Conservation (phyloP, 768 basidiomycete genomes). For the Leccinum rimulosum region DNA sequence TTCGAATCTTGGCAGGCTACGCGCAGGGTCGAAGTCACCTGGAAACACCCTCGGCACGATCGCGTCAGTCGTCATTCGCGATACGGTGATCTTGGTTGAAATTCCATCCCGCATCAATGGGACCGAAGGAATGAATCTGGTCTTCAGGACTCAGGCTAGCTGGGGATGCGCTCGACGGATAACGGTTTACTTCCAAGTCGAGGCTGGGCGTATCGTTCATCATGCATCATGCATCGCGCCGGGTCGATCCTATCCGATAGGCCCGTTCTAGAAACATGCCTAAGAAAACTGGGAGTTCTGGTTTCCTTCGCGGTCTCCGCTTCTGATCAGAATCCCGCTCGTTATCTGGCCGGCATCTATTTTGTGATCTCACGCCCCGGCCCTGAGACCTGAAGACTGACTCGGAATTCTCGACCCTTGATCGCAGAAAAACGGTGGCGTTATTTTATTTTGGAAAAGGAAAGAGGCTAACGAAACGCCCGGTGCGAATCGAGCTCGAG, state of each 20-base stretch:
- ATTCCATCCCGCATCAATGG: not conserved
- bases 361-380: not conserved
- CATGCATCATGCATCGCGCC: no score
- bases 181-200: not conserved
- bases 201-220: not conserved
- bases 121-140: not conserved
- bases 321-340: not conserved
- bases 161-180: not conserved
- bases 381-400: not conserved
- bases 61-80: not conserved
- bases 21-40: not conserved
- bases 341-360: not conserved
- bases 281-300: not conserved
- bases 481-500: not conserved
- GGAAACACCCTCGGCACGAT: not conserved
- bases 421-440: constrained; percentile 9
- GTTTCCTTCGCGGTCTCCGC: not conserved
- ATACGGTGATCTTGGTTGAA: not conserved
- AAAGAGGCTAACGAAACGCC: not conserved
- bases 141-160: not conserved
- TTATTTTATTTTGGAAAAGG: not conserved
- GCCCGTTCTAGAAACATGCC: not conserved
- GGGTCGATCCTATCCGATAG: not conserved
- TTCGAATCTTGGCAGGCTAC: not conserved
- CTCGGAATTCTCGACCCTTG: not conserved